phyloP scores from a whole-genome alignment of 352 stramenopile species.

The Globisporangium spinosum region DNA sequence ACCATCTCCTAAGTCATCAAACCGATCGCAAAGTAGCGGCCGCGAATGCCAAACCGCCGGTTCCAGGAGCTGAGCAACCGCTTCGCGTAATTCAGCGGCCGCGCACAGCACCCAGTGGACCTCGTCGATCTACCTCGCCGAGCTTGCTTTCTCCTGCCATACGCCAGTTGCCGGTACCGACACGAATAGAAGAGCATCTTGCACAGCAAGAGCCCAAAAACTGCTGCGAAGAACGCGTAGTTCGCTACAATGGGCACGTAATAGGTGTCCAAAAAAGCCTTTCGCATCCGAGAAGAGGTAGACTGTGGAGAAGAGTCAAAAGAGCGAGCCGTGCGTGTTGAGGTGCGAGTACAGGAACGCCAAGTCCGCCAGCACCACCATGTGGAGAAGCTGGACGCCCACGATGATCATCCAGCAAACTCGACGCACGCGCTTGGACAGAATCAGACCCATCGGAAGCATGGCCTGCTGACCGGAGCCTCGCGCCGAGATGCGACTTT shows the following conservation, averaged over 20 bases:
- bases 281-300: conserved; percentile 12
- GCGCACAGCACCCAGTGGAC: not conserved
- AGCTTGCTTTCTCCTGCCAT: not conserved
- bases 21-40: conserved; percentile 10
- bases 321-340: conserved; percentile 1
- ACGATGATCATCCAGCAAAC: conserved; percentile 10
- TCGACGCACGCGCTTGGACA: not conserved
- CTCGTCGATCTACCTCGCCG: not conserved
- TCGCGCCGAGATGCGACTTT: not conserved
- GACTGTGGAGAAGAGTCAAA: conserved; percentile 11
- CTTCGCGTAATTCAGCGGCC: not conserved
- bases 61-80: conserved; percentile 3
- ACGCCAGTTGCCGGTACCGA: conserved; percentile 8
- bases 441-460: conserved; percentile 8
- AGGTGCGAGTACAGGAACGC: conserved; percentile 10
- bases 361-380: not conserved
- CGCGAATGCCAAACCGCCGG: conserved; percentile 9
- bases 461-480: conserved; percentile 1
- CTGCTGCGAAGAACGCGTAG: conserved; percentile 6
- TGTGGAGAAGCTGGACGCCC: conserved; percentile 10
- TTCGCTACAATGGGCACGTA: not conserved
- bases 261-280: not conserved
- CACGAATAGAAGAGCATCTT: conserved; percentile 15
- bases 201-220: not conserved
- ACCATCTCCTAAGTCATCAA: conserved; percentile 11